Percentiles rank a stretch among this genome's conserved stretches.
These are phyloP conservation scores for Phascolomyces articulosus DNA, from an alignment of 371 early-diverging fungal genomes.

Conservation along the genomic window DNA sequence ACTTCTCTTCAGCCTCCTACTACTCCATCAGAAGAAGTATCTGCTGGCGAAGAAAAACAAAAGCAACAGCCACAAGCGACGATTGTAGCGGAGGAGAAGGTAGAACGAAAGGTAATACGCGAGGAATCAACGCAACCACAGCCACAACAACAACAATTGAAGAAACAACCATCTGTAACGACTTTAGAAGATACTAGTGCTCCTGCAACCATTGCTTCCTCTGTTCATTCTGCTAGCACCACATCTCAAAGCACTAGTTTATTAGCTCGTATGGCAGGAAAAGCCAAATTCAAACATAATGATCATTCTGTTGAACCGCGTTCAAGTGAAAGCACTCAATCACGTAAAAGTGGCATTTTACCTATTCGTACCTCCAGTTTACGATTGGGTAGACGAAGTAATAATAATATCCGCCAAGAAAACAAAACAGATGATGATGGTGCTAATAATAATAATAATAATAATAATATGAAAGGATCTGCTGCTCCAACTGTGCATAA, in stretches of 20 bases:
- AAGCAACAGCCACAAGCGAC: not conserved
- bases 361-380: not conserved
- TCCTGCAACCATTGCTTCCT: not conserved
- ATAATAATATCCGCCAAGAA: not conserved
- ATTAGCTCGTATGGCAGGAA: not conserved
- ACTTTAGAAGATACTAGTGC: not conserved
- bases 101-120: too few relatives aligned
- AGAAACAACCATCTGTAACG: not conserved
- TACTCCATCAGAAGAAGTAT: not conserved
- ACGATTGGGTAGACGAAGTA: not conserved
- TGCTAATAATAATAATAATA: too few relatives aligned
- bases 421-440: not conserved
- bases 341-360: not conserved
- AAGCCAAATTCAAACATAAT: not conserved
- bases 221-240: not conserved
- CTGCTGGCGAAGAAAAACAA: not conserved
- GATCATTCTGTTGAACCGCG: not conserved
- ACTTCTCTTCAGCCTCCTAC: not conserved
- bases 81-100: too few relatives aligned
- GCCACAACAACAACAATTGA: not conserved
- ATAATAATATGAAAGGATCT: not conserved
- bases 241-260: not conserved
- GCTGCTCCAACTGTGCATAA: not conserved
- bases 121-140: not conserved
- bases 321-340: not conserved